Evolutionary conservation across 2,329 filamentous ascomycete genomes (phyloP).

Genomic region (Aureobasidium namibiae): DNA sequence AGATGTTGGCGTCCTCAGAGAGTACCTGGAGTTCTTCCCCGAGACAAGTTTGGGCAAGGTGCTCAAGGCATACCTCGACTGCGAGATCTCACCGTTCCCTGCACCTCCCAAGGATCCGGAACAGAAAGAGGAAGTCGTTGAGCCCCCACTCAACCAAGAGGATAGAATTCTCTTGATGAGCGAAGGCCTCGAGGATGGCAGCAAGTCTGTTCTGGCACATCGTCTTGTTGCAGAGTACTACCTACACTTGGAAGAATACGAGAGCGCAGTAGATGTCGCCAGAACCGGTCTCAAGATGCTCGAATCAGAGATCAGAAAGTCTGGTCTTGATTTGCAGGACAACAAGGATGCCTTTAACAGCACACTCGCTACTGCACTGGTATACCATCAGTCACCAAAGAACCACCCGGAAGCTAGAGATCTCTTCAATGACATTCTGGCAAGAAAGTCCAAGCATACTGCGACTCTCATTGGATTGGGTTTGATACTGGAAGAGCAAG

Average conservation of each 20-base stretch:
- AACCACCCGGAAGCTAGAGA: slow-evolving; percentile 80
- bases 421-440: slow-evolving; percentile 77
- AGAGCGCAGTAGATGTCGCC: slow-evolving; percentile 70
- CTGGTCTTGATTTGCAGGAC: slow-evolving; percentile 60
- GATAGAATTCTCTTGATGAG: slow-evolving; percentile 76
- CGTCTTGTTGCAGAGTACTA: slow-evolving; percentile 79
- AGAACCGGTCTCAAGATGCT: slow-evolving; percentile 62
- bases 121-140: slow-evolving; percentile 44
- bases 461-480: slow-evolving; percentile 82
- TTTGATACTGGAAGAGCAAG: slow-evolving; percentile 85
- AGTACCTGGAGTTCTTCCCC: slow-evolving; percentile 78
- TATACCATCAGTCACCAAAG: slow-evolving; percentile 82
- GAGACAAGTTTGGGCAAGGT: slow-evolving; percentile 75
- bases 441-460: slow-evolving; percentile 67
- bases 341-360: slow-evolving; percentile 67
- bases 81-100: slow-evolving; percentile 76
- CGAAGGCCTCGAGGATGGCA: slow-evolving; percentile 40
- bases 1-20: slow-evolving; percentile 67
- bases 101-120: slow-evolving; percentile 46
- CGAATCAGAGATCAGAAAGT: slow-evolving; percentile 52
- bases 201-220: slow-evolving; percentile 70
- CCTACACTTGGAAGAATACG: slow-evolving; percentile 74
- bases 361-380: slow-evolving; percentile 75
- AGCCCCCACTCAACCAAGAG: slow-evolving; percentile 58
- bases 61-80: slow-evolving; percentile 72